A percentile compares a stretch with the other conserved stretches of the same genome.
These are phyloP conservation scores for Rhodotorula sp. DNA, from an alignment of 1,284 basidiomycete species.

Conservation along the genomic window DNA sequence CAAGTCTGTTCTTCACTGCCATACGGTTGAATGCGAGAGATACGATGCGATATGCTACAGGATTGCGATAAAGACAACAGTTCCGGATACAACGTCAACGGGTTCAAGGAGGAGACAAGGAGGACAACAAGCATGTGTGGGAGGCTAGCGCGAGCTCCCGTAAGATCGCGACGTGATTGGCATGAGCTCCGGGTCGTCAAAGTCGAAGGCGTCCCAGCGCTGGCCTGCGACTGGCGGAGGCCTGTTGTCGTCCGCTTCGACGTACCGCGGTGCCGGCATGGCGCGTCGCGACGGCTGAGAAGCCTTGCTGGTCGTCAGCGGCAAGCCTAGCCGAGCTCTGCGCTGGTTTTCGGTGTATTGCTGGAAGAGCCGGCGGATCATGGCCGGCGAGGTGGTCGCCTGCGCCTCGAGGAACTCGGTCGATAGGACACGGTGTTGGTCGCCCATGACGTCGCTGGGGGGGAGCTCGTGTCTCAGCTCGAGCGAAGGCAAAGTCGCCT, in stretches of 20 bases:
- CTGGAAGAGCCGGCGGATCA: slow-evolving; percentile 60
- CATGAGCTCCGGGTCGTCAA: slow-evolving; percentile 11
- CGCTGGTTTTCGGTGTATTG: background rate
- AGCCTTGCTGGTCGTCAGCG: background rate
- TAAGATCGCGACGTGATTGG: background rate
- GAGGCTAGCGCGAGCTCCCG: background rate
- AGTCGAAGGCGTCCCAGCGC: too few relatives aligned
- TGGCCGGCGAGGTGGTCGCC: slow-evolving; percentile 64
- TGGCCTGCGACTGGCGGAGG: background rate
- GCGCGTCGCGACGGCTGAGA: background rate
- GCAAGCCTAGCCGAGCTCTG: background rate
- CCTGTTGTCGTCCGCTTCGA: background rate
- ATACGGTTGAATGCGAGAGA: too few relatives aligned
- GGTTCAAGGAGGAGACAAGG: too few relatives aligned
- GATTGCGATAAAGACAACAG: too few relatives aligned
- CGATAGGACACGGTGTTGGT: slow-evolving; percentile 62
- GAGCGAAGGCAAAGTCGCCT: slow-evolving; percentile 25
- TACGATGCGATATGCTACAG: too few relatives aligned
- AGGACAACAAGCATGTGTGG: too few relatives aligned
- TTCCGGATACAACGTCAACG: too few relatives aligned
- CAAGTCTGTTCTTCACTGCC: too few relatives aligned
- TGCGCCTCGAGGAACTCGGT: slow-evolving; percentile 70
- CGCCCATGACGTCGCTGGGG: slow-evolving; percentile 59
- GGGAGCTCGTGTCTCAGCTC: slow-evolving; percentile 23
- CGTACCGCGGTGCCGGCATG: background rate